Evolutionary conservation across 495 filamentous ascomycete genomes (phyloP).

Genomic region (Xylaria bambusicola): DNA sequence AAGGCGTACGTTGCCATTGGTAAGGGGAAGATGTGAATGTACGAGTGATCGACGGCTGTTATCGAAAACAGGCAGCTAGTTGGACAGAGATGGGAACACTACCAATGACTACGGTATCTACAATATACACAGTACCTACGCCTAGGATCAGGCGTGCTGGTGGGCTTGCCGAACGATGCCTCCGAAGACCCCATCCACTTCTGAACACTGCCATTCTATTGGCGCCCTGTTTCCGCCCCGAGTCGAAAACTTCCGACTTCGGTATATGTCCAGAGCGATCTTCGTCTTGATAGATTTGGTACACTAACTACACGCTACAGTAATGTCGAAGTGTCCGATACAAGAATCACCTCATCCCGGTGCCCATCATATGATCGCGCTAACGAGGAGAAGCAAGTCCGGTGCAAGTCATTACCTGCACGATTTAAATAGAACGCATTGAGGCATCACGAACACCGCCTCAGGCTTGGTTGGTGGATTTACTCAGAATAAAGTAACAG

Average conservation of each 20-base stretch:
- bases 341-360: background rate
- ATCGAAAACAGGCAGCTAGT: conserved; percentile 14
- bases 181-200: background rate
- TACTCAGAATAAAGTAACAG: background rate
- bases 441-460: background rate
- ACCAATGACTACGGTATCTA: background rate
- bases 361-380: background rate
- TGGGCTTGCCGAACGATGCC: background rate
- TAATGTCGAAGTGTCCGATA: background rate
- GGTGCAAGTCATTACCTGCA: background rate
- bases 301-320: no score
- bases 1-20: background rate
- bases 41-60: conserved; percentile 6
- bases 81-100: background rate
- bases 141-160: background rate
- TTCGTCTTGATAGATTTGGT: conserved; percentile 4
- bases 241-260: background rate
- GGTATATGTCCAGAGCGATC: conserved; percentile 3
- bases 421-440: conserved; percentile 5
- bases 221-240: background rate
- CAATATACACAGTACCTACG: no score
- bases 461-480: background rate
- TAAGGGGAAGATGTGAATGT: background rate
- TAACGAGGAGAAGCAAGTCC: background rate
- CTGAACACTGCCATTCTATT: background rate